Base-by-base conservation (phyloP, 1,284 basidiomycete genomes). In the Malassezia nana region DNA sequence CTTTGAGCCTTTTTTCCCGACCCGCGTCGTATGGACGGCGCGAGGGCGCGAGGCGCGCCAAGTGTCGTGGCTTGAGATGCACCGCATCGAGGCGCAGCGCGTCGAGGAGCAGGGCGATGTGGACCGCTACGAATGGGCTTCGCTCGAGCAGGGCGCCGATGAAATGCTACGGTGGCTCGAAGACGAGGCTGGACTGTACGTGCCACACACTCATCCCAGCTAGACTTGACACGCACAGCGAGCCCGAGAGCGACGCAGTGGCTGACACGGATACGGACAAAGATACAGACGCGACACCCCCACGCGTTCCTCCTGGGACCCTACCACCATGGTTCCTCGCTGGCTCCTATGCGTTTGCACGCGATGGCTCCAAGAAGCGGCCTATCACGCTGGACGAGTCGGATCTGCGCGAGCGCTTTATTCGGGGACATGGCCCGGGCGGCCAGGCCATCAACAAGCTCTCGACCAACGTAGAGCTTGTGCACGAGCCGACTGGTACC, bases 381-480 rank as follows among this genome's bases (percentile, higher is more conserved):
- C 69, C 69, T 5, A 46, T 70, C 10, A 49, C 49, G 8, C 58
- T 74, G 15, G 65, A 71, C 54, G 66, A 69, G 51, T 40, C 46
- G 13, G 50, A 74, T 18, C 55, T 74, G 0, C 32, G 55, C 1
- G 71, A 74, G 55, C 62, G 62, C 18, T 74, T 74, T 46, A 62
- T 66, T n/a, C 62, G 71, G 7, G 72, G 72, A 16, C 64, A 61
- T 0, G 72, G 72, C 0, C 65, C 66, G 0, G 72, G 72, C 10
- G 72, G 72, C 2, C 72, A 74, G 54, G 67, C 66, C 2, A 71
- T 74, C 58, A 74, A 74, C 58, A 72, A 69, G 60, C 57, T 64
- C 24, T 59, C 62, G 16, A 66, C 58, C 33, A 68, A 66, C 26
- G 67, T 69, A 6, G 60, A 63, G 33, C 61, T 72, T 7, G 55